Conservation (phyloP, 2,329 filamentous ascomycete species). For the Magnaporthales sp. region DNA sequence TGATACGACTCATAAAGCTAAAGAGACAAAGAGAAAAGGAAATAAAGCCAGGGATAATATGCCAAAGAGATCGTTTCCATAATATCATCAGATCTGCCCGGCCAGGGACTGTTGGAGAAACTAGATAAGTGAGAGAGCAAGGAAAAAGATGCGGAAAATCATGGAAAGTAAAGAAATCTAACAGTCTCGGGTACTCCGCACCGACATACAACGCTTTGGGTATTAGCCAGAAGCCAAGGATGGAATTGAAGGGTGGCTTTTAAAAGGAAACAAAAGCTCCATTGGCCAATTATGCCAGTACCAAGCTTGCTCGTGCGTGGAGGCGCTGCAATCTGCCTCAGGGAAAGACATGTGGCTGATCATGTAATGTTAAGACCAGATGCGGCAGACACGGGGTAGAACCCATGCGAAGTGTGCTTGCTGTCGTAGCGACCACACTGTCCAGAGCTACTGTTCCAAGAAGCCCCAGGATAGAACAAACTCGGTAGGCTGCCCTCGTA, state of each 20-base stretch:
- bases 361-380: conserved; percentile 36
- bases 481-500: conserved; percentile 37
- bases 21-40: not conserved
- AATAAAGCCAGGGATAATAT: not conserved
- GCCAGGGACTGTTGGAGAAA: not conserved
- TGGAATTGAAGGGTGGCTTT: not conserved
- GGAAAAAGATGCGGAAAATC: not conserved
- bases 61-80: not conserved
- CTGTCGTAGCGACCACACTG: conserved; percentile 44
- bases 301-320: not conserved
- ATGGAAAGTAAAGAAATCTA: not conserved
- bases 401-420: conserved; percentile 41
- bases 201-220: not conserved
- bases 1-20: not conserved
- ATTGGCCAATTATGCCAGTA: not conserved
- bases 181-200: not conserved
- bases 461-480: conserved; percentile 33
- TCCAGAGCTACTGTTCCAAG: conserved; percentile 23
- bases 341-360: not conserved
- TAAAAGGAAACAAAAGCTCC: not conserved
- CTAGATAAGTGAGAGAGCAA: not conserved
- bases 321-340: not conserved
- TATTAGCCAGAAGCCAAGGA: not conserved
- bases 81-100: not conserved
- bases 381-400: conserved; percentile 41